These are phyloP conservation scores for Xanthoceras sorbifolium DNA, from an alignment of 345 rosid genomes.

Conservation along the genomic window DNA sequence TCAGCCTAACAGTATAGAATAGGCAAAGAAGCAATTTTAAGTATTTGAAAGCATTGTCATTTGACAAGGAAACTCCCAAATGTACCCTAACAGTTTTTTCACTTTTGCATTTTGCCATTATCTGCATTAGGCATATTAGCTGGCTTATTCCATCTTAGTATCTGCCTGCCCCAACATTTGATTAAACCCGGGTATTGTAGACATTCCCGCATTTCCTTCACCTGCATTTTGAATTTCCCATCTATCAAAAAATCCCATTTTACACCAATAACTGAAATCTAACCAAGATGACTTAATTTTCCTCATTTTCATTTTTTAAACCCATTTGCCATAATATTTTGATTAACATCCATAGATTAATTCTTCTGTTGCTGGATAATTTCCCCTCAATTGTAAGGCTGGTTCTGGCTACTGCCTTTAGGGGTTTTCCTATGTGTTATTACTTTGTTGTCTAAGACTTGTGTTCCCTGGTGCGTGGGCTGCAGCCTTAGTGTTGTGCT, in stretches of 20 bases:
- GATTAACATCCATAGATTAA: neutral
- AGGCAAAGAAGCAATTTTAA: neutral
- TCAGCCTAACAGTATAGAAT: neutral
- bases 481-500: neutral
- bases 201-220: no score
- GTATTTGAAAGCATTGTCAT: neutral
- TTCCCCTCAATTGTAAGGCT: neutral
- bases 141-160: no score
- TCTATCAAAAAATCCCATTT: no score
- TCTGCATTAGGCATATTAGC: no score
- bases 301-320: neutral
- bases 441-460: neutral
- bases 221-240: no score
- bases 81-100: neutral
- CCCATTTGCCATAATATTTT: neutral
- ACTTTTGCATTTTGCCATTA: neutral
- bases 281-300: neutral
- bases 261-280: neutral
- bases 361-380: neutral
- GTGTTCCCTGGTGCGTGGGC: neutral
- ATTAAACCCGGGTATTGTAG: no score
- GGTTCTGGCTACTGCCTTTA: neutral
- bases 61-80: neutral
- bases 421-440: neutral
- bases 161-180: no score